Conservation (phyloP, 768 basidiomycete genomes). For the Krasilnikovozyma curviuscula region DNA sequence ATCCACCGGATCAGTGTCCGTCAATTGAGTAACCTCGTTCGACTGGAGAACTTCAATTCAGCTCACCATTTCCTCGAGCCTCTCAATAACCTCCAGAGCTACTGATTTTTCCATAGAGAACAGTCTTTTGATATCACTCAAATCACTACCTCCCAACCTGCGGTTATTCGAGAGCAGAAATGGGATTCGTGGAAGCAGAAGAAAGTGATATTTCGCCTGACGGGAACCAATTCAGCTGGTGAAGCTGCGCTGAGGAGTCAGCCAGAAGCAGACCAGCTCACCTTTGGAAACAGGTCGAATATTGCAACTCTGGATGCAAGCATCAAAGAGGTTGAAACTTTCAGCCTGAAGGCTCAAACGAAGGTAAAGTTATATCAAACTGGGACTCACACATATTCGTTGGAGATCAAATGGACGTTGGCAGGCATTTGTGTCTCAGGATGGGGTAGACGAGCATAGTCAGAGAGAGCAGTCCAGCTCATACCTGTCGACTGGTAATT, state of each 20-base stretch:
- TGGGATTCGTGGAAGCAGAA: slow-evolving; percentile 6
- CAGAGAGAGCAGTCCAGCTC: too few relatives aligned
- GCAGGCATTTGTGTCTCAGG: neutral
- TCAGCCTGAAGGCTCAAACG: too few relatives aligned
- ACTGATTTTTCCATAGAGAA: neutral
- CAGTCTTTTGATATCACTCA: neutral
- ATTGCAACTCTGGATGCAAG: too few relatives aligned
- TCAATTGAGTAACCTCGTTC: too few relatives aligned
- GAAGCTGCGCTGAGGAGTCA: neutral
- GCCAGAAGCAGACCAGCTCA: too few relatives aligned
- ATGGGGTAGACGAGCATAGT: too few relatives aligned
- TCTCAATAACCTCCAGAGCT: slow-evolving; percentile 1
- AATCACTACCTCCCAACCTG: neutral
- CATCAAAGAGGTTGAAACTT: too few relatives aligned
- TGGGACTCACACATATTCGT: neutral
- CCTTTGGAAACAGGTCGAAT: neutral
- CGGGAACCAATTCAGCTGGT: slow-evolving; percentile 2
- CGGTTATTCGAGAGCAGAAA: neutral
- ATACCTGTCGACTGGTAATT: too few relatives aligned
- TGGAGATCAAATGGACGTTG: neutral
- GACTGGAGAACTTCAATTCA: too few relatives aligned
- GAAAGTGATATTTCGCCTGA: slow-evolving; percentile 1
- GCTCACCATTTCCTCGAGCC: slow-evolving; percentile 2
- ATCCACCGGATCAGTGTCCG: too few relatives aligned
- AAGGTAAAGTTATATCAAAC: neutral